Evolutionary conservation across 345 rosid genomes (phyloP).

Genomic region (Atalantia buxifolia): DNA sequence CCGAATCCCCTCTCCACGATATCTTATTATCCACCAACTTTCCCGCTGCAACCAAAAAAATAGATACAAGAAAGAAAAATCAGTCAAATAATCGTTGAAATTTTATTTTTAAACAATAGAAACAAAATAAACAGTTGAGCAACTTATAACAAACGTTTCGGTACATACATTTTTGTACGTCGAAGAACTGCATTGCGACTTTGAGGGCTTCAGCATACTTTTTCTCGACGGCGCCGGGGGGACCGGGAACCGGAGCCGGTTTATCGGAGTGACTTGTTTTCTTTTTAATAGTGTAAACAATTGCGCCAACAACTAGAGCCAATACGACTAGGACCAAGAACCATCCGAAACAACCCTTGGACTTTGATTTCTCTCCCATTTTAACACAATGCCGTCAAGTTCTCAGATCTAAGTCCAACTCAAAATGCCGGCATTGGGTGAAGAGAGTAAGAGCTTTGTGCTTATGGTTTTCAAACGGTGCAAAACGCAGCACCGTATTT

Average conservation of each 20-base stretch:
- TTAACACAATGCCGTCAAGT: slow-evolving; percentile 3
- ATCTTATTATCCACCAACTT: slow-evolving; percentile 56
- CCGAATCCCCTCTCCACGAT: slow-evolving; percentile 95
- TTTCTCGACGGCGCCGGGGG: slow-evolving; percentile 79
- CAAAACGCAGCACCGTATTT: background rate
- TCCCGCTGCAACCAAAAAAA: slow-evolving; percentile 57
- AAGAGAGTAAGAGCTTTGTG: background rate
- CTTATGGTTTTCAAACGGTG: background rate
- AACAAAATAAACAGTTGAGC: background rate
- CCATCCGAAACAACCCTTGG: slow-evolving; percentile 73
- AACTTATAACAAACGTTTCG: background rate
- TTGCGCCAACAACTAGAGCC: slow-evolving; percentile 50
- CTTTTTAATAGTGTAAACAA: slow-evolving; percentile 52
- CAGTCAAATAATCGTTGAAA: background rate
- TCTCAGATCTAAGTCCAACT: slow-evolving; percentile 9
- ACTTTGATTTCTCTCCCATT: slow-evolving; percentile 68
- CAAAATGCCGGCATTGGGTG: slow-evolving; percentile 11
- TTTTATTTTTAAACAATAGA: background rate
- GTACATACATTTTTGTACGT: slow-evolving; percentile 73
- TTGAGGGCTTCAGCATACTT: slow-evolving; percentile 83
- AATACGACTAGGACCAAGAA: slow-evolving; percentile 46
- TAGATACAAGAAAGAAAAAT: background rate
- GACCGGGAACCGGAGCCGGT: slow-evolving; percentile 66
- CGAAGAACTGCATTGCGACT: slow-evolving; percentile 79
- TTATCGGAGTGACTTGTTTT: slow-evolving; percentile 41